Evolutionary conservation across 495 filamentous ascomycete genomes (phyloP).

Genomic region (Rhizodiscina lignyota): DNA sequence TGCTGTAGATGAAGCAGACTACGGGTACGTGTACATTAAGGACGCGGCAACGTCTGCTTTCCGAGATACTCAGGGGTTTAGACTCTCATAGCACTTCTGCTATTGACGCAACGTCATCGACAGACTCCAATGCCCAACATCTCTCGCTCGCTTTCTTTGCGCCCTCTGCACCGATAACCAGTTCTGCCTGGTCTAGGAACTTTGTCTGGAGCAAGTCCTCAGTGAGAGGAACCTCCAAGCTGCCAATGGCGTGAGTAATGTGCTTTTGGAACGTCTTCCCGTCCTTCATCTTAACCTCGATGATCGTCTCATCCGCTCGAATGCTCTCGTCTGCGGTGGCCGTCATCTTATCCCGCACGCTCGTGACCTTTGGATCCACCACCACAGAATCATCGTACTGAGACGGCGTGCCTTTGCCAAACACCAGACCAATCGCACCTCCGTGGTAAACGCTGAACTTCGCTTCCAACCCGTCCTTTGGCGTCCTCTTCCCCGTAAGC

Average conservation of each 20-base stretch:
- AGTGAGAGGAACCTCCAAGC: conserved; percentile 29
- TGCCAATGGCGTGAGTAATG: conserved; percentile 33
- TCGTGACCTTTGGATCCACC: conserved; percentile 19
- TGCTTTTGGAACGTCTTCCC: conserved; percentile 24
- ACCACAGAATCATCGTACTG: conserved; percentile 33
- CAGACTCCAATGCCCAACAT: no score
- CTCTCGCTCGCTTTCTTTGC: no score
- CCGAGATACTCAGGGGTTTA: no score
- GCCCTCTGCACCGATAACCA: no score
- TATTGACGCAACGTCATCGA: no score
- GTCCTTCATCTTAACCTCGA: conserved; percentile 21
- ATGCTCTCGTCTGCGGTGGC: conserved; percentile 25
- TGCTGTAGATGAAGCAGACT: no score
- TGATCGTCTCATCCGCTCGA: conserved; percentile 25
- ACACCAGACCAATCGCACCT: conserved; percentile 30
- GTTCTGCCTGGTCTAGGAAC: no score
- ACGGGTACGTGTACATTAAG: no score
- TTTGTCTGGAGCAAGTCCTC: conserved; percentile 28
- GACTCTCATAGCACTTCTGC: no score
- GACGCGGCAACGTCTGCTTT: no score
- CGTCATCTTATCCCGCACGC: conserved; percentile 24
- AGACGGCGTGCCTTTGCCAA: conserved; percentile 31
- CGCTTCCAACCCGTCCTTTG: conserved; percentile 31
- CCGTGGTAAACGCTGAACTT: conserved; percentile 41
- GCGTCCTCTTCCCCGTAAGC: conserved; percentile 32